A percentile compares a stretch with the other conserved stretches of the same genome.
These are phyloP conservation scores for Stentor coeruleus DNA, from an alignment of 73 alveolate species.

Conservation along the genomic window DNA sequence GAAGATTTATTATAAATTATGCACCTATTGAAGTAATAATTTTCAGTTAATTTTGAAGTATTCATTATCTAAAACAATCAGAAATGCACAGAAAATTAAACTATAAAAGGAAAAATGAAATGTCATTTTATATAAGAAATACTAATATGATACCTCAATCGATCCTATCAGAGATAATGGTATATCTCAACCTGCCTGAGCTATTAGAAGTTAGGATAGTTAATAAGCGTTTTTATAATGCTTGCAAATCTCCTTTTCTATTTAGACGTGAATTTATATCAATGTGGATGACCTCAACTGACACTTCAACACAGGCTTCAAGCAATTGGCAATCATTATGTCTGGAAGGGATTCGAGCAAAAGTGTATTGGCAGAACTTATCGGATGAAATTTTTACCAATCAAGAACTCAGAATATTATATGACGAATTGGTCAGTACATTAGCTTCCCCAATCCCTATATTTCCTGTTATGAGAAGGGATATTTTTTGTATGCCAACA, in stretches of 20 bases:
- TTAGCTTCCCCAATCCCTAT: not conserved
- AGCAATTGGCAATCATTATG: constrained; percentile 11
- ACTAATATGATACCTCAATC: constrained; percentile 21
- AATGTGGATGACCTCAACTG: not conserved
- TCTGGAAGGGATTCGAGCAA: not conserved
- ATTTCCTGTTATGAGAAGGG: constrained; percentile 18
- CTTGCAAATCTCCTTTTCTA: not conserved
- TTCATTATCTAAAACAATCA: too few relatives aligned
- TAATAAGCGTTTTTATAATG: not conserved
- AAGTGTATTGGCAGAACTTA: not conserved
- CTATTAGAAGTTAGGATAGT: not conserved
- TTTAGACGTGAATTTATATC: not conserved
- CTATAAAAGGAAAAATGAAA: too few relatives aligned
- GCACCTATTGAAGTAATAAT: too few relatives aligned
- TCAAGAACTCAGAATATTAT: not conserved
- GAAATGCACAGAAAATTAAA: too few relatives aligned
- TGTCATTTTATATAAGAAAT: too few relatives aligned
- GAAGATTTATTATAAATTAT: too few relatives aligned
- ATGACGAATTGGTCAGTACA: not conserved
- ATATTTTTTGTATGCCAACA: not conserved
- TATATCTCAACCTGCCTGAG: not conserved
- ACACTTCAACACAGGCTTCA: not conserved
- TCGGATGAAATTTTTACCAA: not conserved
- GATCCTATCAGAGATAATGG: not conserved
- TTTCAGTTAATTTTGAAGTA: too few relatives aligned